These are phyloP conservation scores for Crucihimalaya himalaica DNA, from an alignment of 345 rosid species.

Conservation along the genomic window DNA sequence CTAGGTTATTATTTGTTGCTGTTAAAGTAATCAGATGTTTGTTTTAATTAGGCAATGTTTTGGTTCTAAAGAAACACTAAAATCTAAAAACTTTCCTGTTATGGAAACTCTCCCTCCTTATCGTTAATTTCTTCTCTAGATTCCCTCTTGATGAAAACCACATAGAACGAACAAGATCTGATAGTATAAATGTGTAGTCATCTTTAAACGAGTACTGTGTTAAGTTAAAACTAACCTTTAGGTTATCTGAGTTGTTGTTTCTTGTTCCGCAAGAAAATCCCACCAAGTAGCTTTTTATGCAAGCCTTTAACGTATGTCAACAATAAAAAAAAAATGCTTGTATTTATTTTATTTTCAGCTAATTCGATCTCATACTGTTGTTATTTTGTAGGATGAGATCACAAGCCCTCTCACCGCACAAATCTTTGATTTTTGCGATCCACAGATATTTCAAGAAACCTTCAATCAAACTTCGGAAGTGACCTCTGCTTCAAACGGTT, in stretches of 20 bases:
- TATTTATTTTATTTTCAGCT: neutral
- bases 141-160: constrained; percentile 22
- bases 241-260: neutral
- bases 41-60: constrained; percentile 14
- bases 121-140: constrained; percentile 11
- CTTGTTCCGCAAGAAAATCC: constrained; percentile 27
- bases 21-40: neutral
- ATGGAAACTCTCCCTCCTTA: constrained; percentile 28
- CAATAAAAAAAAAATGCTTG: neutral
- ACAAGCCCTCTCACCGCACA: constrained; percentile 74
- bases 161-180: constrained; percentile 17
- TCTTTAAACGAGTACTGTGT: constrained; percentile 2
- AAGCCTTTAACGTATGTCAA: constrained; percentile 29
- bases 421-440: constrained; percentile 68
- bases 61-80: constrained; percentile 18
- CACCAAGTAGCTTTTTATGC: constrained; percentile 29
- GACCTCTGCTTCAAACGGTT: constrained; percentile 62
- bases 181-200: constrained; percentile 10
- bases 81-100: constrained; percentile 34
- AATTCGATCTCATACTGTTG: neutral
- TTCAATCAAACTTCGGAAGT: constrained; percentile 71
- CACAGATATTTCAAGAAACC: constrained; percentile 65
- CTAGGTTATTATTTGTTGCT: neutral
- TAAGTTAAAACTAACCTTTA: neutral
- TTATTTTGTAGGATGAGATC: constrained; percentile 66